Conservation (phyloP, 2,329 filamentous ascomycete genomes). For the Neopestalotiopsis rosae region DNA sequence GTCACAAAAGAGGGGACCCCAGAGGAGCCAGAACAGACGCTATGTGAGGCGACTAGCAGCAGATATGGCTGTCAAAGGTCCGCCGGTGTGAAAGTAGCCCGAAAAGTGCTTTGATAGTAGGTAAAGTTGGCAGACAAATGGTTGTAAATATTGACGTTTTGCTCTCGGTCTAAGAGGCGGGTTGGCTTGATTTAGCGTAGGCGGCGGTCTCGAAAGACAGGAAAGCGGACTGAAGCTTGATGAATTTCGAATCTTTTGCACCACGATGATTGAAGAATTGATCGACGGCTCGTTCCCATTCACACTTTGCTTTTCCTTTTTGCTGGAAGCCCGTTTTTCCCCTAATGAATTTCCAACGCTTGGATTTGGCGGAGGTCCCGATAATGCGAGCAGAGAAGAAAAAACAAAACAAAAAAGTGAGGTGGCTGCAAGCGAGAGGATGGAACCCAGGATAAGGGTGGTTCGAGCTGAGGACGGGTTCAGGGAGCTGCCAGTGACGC, state of each 20-base stretch:
- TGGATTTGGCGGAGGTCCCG: neutral
- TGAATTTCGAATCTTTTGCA: neutral
- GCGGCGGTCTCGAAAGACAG: neutral
- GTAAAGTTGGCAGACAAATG: neutral
- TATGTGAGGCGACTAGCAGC: neutral
- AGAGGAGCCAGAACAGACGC: neutral
- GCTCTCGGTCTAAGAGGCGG: neutral
- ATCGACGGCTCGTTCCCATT: neutral
- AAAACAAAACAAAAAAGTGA: neutral
- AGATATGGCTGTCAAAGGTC: neutral
- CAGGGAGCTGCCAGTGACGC: neutral
- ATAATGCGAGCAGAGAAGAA: neutral
- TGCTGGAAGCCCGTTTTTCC: neutral
- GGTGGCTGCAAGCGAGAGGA: neutral
- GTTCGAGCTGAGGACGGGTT: constrained; percentile 2
- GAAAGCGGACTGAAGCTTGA: neutral
- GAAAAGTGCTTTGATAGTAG: neutral
- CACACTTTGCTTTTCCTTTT: neutral
- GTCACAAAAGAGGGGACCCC: constrained; percentile 1
- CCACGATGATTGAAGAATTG: constrained; percentile 3
- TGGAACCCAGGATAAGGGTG: neutral
- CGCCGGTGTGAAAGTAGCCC: neutral
- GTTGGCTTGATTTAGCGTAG: neutral
- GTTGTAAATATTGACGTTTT: neutral
- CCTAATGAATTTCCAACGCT: neutral